These are phyloP conservation scores for Typha latifolia DNA, from an alignment of 176 grass and related monocot genomes.

Conservation along the genomic window DNA sequence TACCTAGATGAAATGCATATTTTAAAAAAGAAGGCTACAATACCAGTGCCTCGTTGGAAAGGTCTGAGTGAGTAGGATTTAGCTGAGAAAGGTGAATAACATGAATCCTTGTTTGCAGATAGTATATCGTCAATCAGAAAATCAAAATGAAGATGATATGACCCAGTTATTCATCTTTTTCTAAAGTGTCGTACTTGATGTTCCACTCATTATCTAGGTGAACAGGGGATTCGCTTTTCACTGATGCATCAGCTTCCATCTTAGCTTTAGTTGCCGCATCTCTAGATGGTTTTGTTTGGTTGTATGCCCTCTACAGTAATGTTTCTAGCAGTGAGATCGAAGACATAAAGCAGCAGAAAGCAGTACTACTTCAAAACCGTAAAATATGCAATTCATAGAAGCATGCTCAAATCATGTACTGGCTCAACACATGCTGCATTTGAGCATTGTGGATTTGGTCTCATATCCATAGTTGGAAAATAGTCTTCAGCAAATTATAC, in stretches of 20 bases:
- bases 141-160: background rate
- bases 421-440: conserved; percentile 80
- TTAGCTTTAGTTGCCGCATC: conserved; percentile 83
- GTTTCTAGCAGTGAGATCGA: background rate
- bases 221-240: conserved; percentile 48
- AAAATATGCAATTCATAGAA: background rate
- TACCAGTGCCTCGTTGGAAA: background rate
- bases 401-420: conserved; percentile 31
- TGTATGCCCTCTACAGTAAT: conserved; percentile 61
- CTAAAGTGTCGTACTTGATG: conserved; percentile 48
- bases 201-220: conserved; percentile 92
- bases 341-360: background rate
- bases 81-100: background rate
- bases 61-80: background rate
- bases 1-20: no score
- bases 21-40: background rate
- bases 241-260: conserved; percentile 65
- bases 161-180: background rate
- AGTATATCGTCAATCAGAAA: no score
- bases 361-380: background rate
- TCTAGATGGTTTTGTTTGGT: conserved; percentile 70
- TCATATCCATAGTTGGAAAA: conserved; percentile 98
- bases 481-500: conserved; percentile 97
- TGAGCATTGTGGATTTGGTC: conserved; percentile 90
- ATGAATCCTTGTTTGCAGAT: background rate